These are phyloP conservation scores for Bretschneidera sinensis DNA, from an alignment of 345 rosid genomes.

Conservation along the genomic window DNA sequence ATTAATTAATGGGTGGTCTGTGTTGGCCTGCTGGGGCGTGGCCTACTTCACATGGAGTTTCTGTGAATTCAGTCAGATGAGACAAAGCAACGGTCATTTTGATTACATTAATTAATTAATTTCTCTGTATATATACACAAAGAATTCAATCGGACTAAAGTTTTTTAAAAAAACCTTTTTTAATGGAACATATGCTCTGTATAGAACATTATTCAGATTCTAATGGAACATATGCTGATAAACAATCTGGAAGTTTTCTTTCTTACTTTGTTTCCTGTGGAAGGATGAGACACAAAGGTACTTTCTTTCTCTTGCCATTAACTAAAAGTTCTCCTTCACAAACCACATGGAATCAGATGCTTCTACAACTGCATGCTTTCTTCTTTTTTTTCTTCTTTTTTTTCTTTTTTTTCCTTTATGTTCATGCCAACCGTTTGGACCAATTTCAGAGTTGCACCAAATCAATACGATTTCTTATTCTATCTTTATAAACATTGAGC, in stretches of 20 bases:
- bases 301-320: too few species aligned
- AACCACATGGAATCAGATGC: conserved; percentile 41
- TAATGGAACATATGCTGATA: conserved; percentile 29
- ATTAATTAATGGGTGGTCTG: too few species aligned
- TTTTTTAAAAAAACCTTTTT: too few species aligned
- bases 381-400: too few species aligned
- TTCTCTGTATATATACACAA: background rate
- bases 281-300: conserved; percentile 26
- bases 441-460: conserved; percentile 6
- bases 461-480: background rate
- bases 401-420: background rate
- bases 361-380: conserved; percentile 6
- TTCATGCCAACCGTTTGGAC: background rate
- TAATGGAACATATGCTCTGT: too few species aligned
- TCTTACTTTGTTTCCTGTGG: conserved; percentile 7
- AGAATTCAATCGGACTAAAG: too few species aligned
- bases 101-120: conserved; percentile 5
- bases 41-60: conserved; percentile 21
- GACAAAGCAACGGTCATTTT: conserved; percentile 36
- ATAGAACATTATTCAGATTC: conserved; percentile 18
- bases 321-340: conserved; percentile 17
- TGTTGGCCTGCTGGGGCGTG: conserved; percentile 4
- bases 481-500: background rate
- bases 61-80: conserved; percentile 17
- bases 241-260: background rate